Evolutionary conservation across 306 rosid species (phyloP).

Genomic region (peach (Prunus persica)): Prunus_persica_NCBIv2 NC_034009.1:37696501-37697000

Average conservation of each 20-base stretch:
- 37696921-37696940: background rate
- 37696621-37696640: background rate
- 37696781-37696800: background rate
- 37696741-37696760: background rate
- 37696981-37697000: background rate
- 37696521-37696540: conserved; percentile 11
- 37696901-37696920: too few species aligned
- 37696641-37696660: too few species aligned
- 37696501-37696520: background rate
- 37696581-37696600: background rate
- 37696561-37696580: background rate
- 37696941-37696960: background rate
- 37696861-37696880: background rate
- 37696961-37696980: background rate
- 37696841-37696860: background rate
- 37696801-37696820: too few species aligned
- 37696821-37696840: background rate
- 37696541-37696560: background rate
- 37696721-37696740: background rate
- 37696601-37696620: background rate
- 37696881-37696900: too few species aligned
- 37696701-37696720: too few species aligned
- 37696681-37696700: too few species aligned
- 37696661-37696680: too few species aligned
- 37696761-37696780: background rate